Evolutionary conservation across 768 basidiomycete genomes (phyloP), one percentile per base, ranked within the genome.

Genomic region (Strobilomyces dryophilus): DNA sequence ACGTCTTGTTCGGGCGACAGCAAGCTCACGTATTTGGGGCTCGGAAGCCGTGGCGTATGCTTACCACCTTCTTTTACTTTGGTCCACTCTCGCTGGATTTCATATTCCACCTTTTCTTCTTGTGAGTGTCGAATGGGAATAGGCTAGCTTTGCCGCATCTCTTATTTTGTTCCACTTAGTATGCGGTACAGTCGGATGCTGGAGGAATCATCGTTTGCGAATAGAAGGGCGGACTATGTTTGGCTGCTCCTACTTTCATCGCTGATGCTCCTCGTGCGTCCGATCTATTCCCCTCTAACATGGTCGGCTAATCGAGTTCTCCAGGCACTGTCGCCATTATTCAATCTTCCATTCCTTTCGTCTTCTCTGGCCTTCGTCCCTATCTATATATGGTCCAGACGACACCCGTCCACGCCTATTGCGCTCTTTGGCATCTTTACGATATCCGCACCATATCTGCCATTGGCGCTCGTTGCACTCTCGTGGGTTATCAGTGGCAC

Each of bases 111-210:
- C 79, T 99, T 49, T 98, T 98, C 78, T 99, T 98, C 79, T 97
- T 99, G 95, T 95, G 66, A 69, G 94, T 75, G 11, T 20, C 11
- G 34, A 27, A 21, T 14, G 40, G 5, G 3, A 2, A 11, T 32
- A 24, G 12, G 7, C 15, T 26, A 8, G 3, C 31, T n/a, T 14
- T 48, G n/a, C n/a, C n/a, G 42, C 49, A 37, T 40, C 37, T 40
- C 36, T 27, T 20, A 24, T 14, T 10, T 14, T 32, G 2, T 15
- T 46, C 39, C 27, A 8, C n/a, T 29, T 35, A 97, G 95, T 69
- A 95, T 98, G 94, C 78, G 97, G 48, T 98, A 98, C 66, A 94
- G 92, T 58, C 80, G 95, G 42, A 90, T 98, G 87, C 75, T 99
- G 4, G 97, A 99, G 71, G 95, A 98, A 71, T 95, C 92, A 14